Percentiles rank a stretch among this genome's conserved stretches.
phyloP scores from a whole-genome alignment of 2,329 filamentous ascomycete genomes.

The Diaporthe australafricana region DNA sequence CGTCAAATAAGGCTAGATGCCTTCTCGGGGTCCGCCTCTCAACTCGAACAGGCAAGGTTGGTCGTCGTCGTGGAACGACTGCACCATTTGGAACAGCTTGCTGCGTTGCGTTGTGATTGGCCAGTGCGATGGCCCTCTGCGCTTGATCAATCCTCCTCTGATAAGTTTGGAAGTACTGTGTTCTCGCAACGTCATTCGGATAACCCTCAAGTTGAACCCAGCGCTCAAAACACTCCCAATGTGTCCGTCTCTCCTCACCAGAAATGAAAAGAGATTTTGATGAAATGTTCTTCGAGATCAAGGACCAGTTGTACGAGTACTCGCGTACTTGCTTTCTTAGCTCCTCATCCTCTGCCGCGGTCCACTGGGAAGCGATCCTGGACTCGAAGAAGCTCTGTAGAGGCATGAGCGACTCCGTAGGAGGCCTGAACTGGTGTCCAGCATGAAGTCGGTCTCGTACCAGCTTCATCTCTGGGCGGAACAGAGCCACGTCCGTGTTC shows the following conservation, averaged over 20 bases:
- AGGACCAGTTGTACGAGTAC: constrained; percentile 97
- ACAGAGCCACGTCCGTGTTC: constrained; percentile 84
- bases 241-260: constrained; percentile 88
- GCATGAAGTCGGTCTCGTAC: constrained; percentile 92
- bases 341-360: constrained; percentile 89
- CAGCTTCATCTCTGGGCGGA: constrained; percentile 88
- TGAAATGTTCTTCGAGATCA: constrained; percentile 85
- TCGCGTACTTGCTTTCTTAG: constrained; percentile 86
- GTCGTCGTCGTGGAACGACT: constrained; percentile 70
- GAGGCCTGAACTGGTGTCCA: constrained; percentile 91
- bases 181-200: constrained; percentile 93
- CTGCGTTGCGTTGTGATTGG: constrained; percentile 61
- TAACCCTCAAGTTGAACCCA: constrained; percentile 94
- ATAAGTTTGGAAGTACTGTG: constrained; percentile 88
- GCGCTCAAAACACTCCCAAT: constrained; percentile 98
- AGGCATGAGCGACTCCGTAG: constrained; percentile 92
- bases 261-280: constrained; percentile 83
- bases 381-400: constrained; percentile 90
- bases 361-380: constrained; percentile 90
- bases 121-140: constrained; percentile 64
- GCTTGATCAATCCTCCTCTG: constrained; percentile 70
- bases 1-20: constrained; percentile 89
- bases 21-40: constrained; percentile 88
- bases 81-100: constrained; percentile 51
- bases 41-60: constrained; percentile 84